Evolutionary conservation across 2,329 filamentous ascomycete genomes (phyloP), one percentile per base, ranked within the genome.

Genomic region (Macrophomina phaseolina): DNA sequence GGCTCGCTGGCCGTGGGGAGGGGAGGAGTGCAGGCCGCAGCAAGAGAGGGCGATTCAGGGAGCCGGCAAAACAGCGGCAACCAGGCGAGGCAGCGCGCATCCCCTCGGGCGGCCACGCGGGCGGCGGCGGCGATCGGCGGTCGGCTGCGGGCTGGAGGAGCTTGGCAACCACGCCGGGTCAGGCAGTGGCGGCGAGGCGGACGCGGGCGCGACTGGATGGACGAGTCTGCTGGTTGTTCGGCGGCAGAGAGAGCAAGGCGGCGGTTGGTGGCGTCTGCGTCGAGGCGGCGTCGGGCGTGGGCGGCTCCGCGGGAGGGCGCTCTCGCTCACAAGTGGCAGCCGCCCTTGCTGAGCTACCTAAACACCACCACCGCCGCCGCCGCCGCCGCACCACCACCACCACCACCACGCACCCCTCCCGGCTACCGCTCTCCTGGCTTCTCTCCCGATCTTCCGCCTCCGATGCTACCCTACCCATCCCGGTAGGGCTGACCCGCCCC

Each of bases 71-170:
- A 23, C n/a, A 18, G 1, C 14, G 46, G 42, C 40, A 42, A 45
- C 32, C 36, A 38, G 53, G 53, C 9, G 48, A 5, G 11, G 42
- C 11, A 45, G 42, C 42, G 42, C 42, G 9, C 7, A 45, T 45
- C 18, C 23, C 48, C 36, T 12, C 38, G 56, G 36, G 32, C 28
- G 53, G 36, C 53, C 56, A 60, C 56, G 40, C 53, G 53, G 23
- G 23, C 23, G 23, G 23, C 23, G 23, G 23, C 23, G 23, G 23
- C 34, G 40, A 14, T 3, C 28, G 55, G 55, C 38, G 55, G 48
- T 61, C 56, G 40, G 56, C 42, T 12, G n/a, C 23, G 40, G 56
- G 28, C 32, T 34, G 30, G 14, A 36, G 16, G 42, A 61, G 56
- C 56, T 61, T 61, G 56, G 56, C 56, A 16, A 14, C 9, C 14